Conservation (phyloP, 768 basidiomycete species). For the Terana coerulea region DNA sequence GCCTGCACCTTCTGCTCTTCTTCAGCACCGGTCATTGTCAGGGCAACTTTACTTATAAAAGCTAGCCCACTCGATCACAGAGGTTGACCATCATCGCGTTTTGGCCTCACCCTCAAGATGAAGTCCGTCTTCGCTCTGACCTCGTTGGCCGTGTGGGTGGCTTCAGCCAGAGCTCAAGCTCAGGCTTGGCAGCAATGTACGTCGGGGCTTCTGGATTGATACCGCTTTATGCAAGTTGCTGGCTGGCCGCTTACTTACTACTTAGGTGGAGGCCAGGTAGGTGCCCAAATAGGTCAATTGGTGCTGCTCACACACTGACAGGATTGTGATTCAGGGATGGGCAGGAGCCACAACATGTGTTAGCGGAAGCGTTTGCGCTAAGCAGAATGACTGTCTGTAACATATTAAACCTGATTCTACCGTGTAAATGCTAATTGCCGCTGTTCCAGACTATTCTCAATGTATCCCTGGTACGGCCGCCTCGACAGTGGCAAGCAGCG, state of each 20-base stretch:
- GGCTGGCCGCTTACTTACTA: conserved; percentile 49
- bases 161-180: conserved; percentile 13
- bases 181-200: conserved; percentile 18
- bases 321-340: conserved; percentile 26
- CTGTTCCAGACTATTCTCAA: conserved; percentile 33
- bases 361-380: conserved; percentile 28
- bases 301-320: no score
- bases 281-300: conserved; percentile 37
- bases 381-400: conserved; percentile 28
- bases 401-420: not conserved
- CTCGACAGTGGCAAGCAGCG: no score
- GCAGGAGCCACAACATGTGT: conserved; percentile 34
- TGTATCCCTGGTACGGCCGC: conserved; percentile 29
- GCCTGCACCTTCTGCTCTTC: conserved; percentile 7
- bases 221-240: conserved; percentile 53
- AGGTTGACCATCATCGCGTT: conserved; percentile 8
- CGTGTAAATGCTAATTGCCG: not conserved
- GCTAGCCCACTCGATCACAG: no score
- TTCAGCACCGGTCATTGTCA: no score
- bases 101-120: conserved; percentile 13
- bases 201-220: conserved; percentile 36
- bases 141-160: conserved; percentile 9
- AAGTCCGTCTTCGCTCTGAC: conserved; percentile 15
- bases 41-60: no score
- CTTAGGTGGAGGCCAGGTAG: conserved; percentile 24